Conservation (phyloP, 306 rosid genomes). For the Lathyrus aphaca region DNA sequence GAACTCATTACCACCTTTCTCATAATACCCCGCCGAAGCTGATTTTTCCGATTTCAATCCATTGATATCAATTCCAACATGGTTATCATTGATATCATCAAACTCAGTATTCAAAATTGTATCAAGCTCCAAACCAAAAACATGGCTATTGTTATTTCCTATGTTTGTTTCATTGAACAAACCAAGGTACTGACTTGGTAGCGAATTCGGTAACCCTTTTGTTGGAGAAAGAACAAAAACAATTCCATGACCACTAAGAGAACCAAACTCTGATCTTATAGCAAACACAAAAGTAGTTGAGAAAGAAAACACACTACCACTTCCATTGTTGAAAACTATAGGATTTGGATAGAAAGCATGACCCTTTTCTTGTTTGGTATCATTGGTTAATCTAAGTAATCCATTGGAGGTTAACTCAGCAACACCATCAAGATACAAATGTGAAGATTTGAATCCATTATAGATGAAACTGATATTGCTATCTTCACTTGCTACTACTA, state of each 20-base stretch:
- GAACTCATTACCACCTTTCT: conserved; percentile 5
- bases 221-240: conserved; percentile 61
- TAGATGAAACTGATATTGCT: conserved; percentile 49
- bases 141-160: conserved; percentile 49
- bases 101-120: conserved; percentile 51
- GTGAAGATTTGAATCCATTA: conserved; percentile 51
- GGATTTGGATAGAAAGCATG: conserved; percentile 61
- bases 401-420: conserved; percentile 53
- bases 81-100: conserved; percentile 64
- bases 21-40: conserved; percentile 49
- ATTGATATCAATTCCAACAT: conserved; percentile 71
- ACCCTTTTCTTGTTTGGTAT: conserved; percentile 49
- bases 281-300: conserved; percentile 68
- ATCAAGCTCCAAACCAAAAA: conserved; percentile 68
- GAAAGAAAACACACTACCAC: conserved; percentile 47
- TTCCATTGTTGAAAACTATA: conserved; percentile 46
- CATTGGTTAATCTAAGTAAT: conserved; percentile 61
- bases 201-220: conserved; percentile 46
- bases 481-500: conserved; percentile 40
- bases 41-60: conserved; percentile 41
- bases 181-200: conserved; percentile 58
- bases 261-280: conserved; percentile 41
- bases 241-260: conserved; percentile 63
- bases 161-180: conserved; percentile 50
- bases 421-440: conserved; percentile 53